Evolutionary conservation across 352 stramenopile genomes (phyloP).

Genomic region (Phytophthora constricta): DNA sequence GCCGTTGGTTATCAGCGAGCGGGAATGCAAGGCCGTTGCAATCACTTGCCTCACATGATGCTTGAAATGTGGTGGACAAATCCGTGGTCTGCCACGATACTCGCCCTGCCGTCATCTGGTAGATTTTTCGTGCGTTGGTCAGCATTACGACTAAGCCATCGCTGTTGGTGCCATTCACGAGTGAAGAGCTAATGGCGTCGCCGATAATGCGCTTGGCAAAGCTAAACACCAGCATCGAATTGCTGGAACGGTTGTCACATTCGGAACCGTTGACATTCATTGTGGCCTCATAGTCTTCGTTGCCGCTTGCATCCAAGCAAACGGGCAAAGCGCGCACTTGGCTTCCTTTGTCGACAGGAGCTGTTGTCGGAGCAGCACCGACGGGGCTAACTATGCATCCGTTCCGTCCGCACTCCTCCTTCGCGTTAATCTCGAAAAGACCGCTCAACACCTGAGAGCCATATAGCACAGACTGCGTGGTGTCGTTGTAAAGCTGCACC

Average conservation of each 20-base stretch:
- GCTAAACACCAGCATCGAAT: conserved; percentile 59
- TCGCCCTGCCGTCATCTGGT: conserved; percentile 53
- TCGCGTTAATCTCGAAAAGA: conserved; percentile 63
- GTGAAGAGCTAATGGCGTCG: conserved; percentile 43
- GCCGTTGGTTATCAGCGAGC: conserved; percentile 15
- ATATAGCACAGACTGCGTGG: conserved; percentile 44
- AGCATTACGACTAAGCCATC: conserved; percentile 40
- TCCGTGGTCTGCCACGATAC: conserved; percentile 48
- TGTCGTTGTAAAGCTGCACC: conserved; percentile 37
- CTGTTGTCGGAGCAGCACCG: conserved; percentile 32
- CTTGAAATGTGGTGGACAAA: conserved; percentile 40
- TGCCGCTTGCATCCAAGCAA: conserved; percentile 38
- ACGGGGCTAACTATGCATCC: conserved; percentile 54
- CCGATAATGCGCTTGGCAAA: conserved; percentile 60
- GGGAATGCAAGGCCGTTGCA: conserved; percentile 45
- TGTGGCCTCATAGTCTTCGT: conserved; percentile 43
- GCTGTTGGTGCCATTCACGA: conserved; percentile 8
- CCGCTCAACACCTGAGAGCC: conserved; percentile 22
- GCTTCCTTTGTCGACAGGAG: conserved; percentile 47
- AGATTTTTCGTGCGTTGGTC: conserved; percentile 49
- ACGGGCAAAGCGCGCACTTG: conserved; percentile 57
- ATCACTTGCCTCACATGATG: conserved; percentile 31
- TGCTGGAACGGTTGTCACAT: conserved; percentile 37
- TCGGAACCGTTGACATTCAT: conserved; percentile 30
- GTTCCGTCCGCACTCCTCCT: conserved; percentile 58